phyloP scores from a whole-genome alignment of 208 protist genomes.

The Leishmania guyanensis region DNA sequence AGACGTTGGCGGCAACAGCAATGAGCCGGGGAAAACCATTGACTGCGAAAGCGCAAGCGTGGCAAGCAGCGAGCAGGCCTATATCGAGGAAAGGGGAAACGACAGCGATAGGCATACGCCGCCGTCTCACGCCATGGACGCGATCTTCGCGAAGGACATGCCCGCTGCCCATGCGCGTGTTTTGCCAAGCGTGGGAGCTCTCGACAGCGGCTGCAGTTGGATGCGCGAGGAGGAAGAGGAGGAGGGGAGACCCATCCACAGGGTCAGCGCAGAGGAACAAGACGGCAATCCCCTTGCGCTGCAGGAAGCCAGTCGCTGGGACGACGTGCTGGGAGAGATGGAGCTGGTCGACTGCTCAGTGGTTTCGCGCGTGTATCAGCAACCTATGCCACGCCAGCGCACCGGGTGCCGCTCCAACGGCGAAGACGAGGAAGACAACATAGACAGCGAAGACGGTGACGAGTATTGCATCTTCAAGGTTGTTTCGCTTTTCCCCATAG shows the following conservation, averaged over 20 bases:
- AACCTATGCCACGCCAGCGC: neutral
- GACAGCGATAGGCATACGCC: neutral
- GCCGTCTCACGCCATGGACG: neutral
- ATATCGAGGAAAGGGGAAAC: neutral
- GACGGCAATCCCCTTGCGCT: slow-evolving; percentile 1
- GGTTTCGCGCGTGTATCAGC: slow-evolving; percentile 28
- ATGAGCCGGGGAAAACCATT: neutral
- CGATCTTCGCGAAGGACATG: neutral
- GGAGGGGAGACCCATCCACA: neutral
- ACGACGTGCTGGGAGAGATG: slow-evolving; percentile 22
- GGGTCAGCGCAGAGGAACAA: neutral
- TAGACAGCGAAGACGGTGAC: neutral
- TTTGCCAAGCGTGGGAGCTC: neutral
- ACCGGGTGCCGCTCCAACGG: neutral
- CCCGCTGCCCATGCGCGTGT: neutral
- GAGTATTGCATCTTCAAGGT: slow-evolving; percentile 32
- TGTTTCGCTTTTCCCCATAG: slow-evolving; percentile 28
- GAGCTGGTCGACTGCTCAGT: slow-evolving; percentile 32
- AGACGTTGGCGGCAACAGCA: neutral
- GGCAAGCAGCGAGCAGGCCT: neutral
- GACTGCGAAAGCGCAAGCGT: neutral
- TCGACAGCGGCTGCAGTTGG: neutral
- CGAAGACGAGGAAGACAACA: slow-evolving; percentile 1
- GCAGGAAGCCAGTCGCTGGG: slow-evolving; percentile 27
- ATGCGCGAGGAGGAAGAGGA: neutral